Evolutionary conservation across 495 filamentous ascomycete genomes (phyloP).

Genomic region (Rostrohypoxylon terebratum): DNA sequence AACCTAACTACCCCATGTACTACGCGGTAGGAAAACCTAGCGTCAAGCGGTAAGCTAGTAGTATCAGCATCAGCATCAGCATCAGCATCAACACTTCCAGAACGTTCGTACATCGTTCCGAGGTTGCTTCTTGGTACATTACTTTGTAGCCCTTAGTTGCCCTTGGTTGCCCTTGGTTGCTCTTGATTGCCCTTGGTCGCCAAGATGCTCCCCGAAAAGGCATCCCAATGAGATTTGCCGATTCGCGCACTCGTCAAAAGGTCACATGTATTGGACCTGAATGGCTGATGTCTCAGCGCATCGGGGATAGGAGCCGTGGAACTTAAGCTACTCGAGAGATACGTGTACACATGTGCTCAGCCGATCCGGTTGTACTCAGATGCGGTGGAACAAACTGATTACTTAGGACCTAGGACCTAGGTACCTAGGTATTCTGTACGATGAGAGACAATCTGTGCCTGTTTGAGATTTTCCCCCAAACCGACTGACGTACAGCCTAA

Average conservation of each 20-base stretch:
- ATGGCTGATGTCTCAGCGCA: conserved; percentile 36
- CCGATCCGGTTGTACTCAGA: conserved; percentile 48
- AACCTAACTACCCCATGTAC: too few relatives aligned
- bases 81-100: conserved; percentile 8
- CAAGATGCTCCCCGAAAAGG: conserved; percentile 23
- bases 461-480: conserved; percentile 44
- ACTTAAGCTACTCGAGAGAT: conserved; percentile 47
- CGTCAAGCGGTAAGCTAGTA: neutral
- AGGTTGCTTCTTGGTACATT: too few relatives aligned
- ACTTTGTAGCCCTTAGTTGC: neutral
- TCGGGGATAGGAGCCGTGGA: conserved; percentile 44
- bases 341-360: conserved; percentile 48
- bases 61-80: too few relatives aligned
- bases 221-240: conserved; percentile 45
- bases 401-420: conserved; percentile 25
- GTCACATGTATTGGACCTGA: conserved; percentile 44
- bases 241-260: conserved; percentile 37
- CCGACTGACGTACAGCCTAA: conserved; percentile 35
- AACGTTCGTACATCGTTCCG: neutral
- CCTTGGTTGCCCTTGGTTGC: conserved; percentile 24
- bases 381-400: conserved; percentile 47
- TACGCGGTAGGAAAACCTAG: neutral
- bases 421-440: conserved; percentile 13
- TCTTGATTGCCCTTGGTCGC: conserved; percentile 20
- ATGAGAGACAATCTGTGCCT: conserved; percentile 46